Percentiles rank a stretch among this genome's conserved stretches.
Conservation (phyloP, 2,329 filamentous ascomycete genomes). For the Phialocephala sp. region DNA sequence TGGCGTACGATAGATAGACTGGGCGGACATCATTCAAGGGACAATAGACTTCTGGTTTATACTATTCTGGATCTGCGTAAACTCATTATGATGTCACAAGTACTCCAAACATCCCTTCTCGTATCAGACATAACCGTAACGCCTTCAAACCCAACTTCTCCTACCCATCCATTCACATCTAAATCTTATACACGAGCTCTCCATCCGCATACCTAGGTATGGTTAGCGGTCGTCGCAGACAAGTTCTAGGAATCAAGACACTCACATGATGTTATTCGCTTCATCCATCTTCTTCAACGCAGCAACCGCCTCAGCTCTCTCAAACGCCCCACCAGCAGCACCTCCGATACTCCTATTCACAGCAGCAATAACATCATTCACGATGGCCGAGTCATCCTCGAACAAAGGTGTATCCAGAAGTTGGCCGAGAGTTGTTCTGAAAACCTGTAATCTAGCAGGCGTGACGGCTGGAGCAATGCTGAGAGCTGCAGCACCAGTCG, state of each 20-base stretch:
- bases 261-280: constrained; percentile 91
- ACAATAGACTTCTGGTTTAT: constrained; percentile 17
- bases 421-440: constrained; percentile 82
- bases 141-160: constrained; percentile 17
- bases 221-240: constrained; percentile 18
- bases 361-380: constrained; percentile 75
- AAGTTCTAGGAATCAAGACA: constrained; percentile 37
- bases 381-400: constrained; percentile 79
- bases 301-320: constrained; percentile 72
- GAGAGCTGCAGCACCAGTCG: constrained; percentile 37
- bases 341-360: constrained; percentile 75
- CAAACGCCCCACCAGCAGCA: constrained; percentile 65
- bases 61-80: constrained; percentile 14
- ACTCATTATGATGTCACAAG: constrained; percentile 22
- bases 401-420: constrained; percentile 86
- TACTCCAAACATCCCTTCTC: constrained; percentile 5
- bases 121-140: constrained; percentile 10
- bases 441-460: constrained; percentile 70
- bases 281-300: constrained; percentile 82
- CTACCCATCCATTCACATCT: constrained; percentile 37
- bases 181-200: constrained; percentile 74
- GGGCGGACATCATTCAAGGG: background rate
- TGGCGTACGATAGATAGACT: background rate
- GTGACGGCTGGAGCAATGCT: constrained; percentile 37
- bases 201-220: constrained; percentile 61